Base-by-base conservation (phyloP, 495 filamentous ascomycete genomes). In the Bryoglossum gracile region DNA sequence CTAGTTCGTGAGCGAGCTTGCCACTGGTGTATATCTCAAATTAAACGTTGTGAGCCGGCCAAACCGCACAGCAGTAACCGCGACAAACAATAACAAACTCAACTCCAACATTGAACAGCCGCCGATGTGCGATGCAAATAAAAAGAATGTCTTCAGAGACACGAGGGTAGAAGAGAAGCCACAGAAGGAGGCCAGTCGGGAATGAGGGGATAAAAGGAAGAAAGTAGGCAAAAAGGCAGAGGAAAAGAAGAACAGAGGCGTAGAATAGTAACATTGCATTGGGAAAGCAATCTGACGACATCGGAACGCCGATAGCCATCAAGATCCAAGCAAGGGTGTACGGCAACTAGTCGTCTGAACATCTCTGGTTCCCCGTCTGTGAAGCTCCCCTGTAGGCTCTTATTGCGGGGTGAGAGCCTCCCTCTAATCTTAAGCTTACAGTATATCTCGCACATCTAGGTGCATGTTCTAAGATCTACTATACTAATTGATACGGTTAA, bases 81-180 rank as follows among this genome's bases (percentile, higher is more conserved):
- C 5, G 30, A 17, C 22, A 16, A 36, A 25, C 22, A 10, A 21
- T 16, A 46, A 37, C 8, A 18, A 46, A 46, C 16, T 3, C 14
- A 46, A 26, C 19, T 11, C 45, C 45, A 37, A 48, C 11, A 35
- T 48, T 48, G n/a, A n/a, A n/a, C n/a, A n/a, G n/a, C n/a, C n/a
- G n/a, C n/a, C n/a, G n/a, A n/a, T n/a, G n/a, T n/a, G n/a, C n/a
- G n/a, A n/a, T n/a, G n/a, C n/a, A n/a, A n/a, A n/a, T 35, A 48
- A 39, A 38, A 35, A 40, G 38, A 14, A 38, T 16, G 28, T 17
- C 18, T 22, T 30, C 45, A 40, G n/a, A 39, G 34, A 48, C 45
- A 39, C 34, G 45, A 13, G 3, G 21, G 30, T 48, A 0, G 45
- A 19, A 13, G 32, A 17, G 43, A 48, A 48, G 18, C 45, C 34